These are phyloP conservation scores for Teratosphaeria gauchensis DNA, from an alignment of 2,329 filamentous ascomycete species.

Conservation along the genomic window DNA sequence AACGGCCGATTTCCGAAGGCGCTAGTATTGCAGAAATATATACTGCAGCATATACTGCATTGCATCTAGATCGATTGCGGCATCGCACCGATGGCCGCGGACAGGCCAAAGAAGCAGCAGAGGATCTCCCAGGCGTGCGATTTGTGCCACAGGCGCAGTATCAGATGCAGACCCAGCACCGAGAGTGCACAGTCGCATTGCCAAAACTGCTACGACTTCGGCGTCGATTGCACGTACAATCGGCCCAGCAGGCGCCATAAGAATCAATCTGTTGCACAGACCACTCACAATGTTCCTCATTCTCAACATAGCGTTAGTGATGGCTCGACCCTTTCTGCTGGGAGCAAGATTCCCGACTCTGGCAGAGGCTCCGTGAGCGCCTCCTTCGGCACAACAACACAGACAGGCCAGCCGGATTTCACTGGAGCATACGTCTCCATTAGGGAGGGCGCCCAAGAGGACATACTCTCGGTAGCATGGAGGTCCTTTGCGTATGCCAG, in stretches of 20 bases:
- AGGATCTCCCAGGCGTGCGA: conserved; percentile 33
- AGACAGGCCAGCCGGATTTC: conserved; percentile 6
- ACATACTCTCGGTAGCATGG: conserved; percentile 27
- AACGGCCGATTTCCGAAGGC: neutral
- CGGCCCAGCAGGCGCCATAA: conserved; percentile 32
- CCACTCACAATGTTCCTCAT: conserved; percentile 15
- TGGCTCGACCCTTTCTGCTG: neutral
- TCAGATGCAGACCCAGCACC: conserved; percentile 33
- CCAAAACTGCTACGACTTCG: conserved; percentile 43
- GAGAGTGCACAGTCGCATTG: conserved; percentile 30
- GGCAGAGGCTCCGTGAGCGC: neutral
- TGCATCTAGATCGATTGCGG: neutral
- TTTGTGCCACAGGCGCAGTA: conserved; percentile 42
- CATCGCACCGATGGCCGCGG: conserved; percentile 1
- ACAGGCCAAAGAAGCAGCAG: conserved; percentile 27
- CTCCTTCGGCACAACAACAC: neutral
- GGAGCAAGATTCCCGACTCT: neutral
- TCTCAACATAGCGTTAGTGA: conserved; percentile 8
- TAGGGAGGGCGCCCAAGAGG: conserved; percentile 17
- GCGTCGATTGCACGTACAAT: conserved; percentile 40
- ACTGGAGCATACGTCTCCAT: conserved; percentile 12
- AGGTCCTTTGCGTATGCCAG: conserved; percentile 33
- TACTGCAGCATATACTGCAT: neutral
- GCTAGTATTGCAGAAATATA: neutral
- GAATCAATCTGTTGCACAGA: conserved; percentile 11